phyloP scores from a whole-genome alignment of 495 filamentous ascomycete genomes.

The Xylaria grammica region DNA sequence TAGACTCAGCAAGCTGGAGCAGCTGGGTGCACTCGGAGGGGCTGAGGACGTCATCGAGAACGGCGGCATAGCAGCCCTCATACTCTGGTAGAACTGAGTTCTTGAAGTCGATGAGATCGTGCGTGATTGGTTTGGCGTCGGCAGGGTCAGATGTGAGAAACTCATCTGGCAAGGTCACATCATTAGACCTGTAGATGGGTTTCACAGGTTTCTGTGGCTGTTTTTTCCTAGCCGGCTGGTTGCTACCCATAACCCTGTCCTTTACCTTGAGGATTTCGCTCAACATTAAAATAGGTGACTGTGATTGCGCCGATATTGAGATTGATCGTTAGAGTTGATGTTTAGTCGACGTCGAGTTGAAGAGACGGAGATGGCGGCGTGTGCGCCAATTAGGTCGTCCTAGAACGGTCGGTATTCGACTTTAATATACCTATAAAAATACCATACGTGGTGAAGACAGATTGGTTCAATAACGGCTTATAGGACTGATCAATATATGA shows the following conservation, averaged over 20 bases:
- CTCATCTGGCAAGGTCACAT: constrained; percentile 39
- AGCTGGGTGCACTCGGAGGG: constrained; percentile 65
- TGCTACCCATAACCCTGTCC: constrained; percentile 8
- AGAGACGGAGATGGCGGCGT: too few relatives aligned
- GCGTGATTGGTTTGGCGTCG: constrained; percentile 41
- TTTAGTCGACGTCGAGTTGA: too few relatives aligned
- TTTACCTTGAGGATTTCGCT: constrained; percentile 5
- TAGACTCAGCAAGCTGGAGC: constrained; percentile 61
- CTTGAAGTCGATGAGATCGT: constrained; percentile 58
- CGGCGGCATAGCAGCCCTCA: constrained; percentile 59
- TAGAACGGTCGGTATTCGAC: neutral
- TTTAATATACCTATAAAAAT: neutral
- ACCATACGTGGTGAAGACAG: neutral
- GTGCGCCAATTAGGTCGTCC: too few relatives aligned
- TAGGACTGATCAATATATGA: neutral
- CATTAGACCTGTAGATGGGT: constrained; percentile 36
- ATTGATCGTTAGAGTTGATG: too few relatives aligned
- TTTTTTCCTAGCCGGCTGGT: constrained; percentile 1
- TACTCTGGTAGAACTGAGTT: constrained; percentile 58
- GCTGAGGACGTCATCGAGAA: constrained; percentile 69
- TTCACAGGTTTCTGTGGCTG: constrained; percentile 8
- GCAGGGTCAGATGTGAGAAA: constrained; percentile 37
- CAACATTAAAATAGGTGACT: neutral
- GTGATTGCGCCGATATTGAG: too few relatives aligned
- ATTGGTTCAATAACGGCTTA: neutral